Conservation (phyloP, 208 protist species). For the Leishmania turanica region DNA sequence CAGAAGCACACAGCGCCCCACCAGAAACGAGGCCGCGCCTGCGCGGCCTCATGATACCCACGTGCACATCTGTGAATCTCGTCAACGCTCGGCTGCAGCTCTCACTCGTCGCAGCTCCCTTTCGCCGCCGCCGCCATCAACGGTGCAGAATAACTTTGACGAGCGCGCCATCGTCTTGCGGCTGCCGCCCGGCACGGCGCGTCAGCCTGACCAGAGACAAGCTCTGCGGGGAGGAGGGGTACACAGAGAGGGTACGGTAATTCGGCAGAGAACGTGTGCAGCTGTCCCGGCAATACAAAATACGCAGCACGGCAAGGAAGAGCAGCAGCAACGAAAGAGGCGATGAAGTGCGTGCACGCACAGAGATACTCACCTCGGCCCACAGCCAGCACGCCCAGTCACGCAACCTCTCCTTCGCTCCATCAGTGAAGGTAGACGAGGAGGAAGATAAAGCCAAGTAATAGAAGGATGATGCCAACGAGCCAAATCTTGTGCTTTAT, state of each 20-base stretch:
- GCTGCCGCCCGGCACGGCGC: neutral
- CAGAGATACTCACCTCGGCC: slow-evolving; percentile 10
- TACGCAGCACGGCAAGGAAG: too few relatives aligned
- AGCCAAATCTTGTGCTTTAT: slow-evolving; percentile 66
- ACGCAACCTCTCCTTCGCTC: neutral
- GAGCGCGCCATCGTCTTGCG: neutral
- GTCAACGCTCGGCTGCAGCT: neutral
- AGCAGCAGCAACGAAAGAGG: neutral
- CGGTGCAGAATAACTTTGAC: neutral
- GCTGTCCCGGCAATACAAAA: neutral
- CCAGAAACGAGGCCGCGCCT: neutral
- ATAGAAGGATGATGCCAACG: slow-evolving; percentile 42
- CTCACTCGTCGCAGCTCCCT: neutral
- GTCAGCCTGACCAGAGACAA: neutral
- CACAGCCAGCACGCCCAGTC: neutral
- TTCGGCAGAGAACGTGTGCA: neutral
- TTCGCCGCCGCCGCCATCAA: neutral
- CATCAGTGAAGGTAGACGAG: slow-evolving; percentile 35
- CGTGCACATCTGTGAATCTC: neutral
- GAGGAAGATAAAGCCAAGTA: slow-evolving; percentile 48
- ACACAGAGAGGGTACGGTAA: neutral
- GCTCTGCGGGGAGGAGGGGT: neutral
- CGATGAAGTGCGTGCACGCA: neutral
- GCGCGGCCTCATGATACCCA: neutral
- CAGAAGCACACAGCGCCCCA: neutral